Evolutionary conservation across 2,329 filamentous ascomycete species (phyloP).

Genomic region (Ophiostoma piceae): DNA sequence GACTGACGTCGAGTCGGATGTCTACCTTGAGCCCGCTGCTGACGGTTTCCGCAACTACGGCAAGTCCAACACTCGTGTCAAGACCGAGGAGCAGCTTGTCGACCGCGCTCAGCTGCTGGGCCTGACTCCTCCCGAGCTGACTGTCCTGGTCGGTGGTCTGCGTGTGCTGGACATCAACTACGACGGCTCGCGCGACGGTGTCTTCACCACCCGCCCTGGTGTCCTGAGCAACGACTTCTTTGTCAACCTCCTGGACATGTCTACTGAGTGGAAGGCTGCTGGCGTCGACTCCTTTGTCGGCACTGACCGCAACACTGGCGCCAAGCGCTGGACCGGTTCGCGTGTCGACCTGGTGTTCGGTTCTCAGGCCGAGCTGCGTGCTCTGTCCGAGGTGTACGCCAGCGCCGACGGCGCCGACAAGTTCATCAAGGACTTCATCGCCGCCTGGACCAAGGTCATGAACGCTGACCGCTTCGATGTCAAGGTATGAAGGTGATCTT

Average conservation of each 20-base stretch:
- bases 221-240: constrained; percentile 76
- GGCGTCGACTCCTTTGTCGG: constrained; percentile 55
- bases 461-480: constrained; percentile 66
- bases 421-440: constrained; percentile 67
- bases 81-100: constrained; percentile 63
- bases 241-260: constrained; percentile 67
- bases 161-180: constrained; percentile 66
- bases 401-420: constrained; percentile 54
- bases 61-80: constrained; percentile 53
- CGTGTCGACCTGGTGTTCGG: constrained; percentile 67
- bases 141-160: constrained; percentile 66
- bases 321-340: constrained; percentile 63
- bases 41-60: constrained; percentile 81
- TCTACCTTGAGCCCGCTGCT: constrained; percentile 61
- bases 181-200: constrained; percentile 61
- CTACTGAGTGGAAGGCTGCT: constrained; percentile 58
- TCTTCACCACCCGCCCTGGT: constrained; percentile 64
- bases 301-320: constrained; percentile 59
- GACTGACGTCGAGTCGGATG: constrained; percentile 61
- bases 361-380: constrained; percentile 66
- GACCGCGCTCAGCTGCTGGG: constrained; percentile 67
- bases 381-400: constrained; percentile 65
- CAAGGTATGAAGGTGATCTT: constrained; percentile 16
- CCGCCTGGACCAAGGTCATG: constrained; percentile 70
- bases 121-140: constrained; percentile 65